Evolutionary conservation across 352 stramenopile genomes (phyloP).

Genomic region (Globisporangium radiosum): DNA sequence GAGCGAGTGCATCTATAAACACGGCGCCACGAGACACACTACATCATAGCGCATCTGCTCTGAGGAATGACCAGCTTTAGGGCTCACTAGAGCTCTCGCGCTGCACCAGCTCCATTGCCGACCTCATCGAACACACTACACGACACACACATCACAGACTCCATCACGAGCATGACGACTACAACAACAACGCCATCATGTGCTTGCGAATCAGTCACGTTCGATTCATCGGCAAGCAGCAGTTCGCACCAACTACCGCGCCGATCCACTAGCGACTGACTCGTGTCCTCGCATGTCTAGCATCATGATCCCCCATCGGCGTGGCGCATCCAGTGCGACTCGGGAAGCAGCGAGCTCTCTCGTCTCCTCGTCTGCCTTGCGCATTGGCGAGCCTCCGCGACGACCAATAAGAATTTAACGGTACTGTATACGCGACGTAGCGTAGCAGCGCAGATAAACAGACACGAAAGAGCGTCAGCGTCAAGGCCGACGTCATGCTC

Average conservation of each 20-base stretch:
- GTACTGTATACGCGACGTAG: constrained; percentile 26
- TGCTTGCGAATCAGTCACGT: constrained; percentile 55
- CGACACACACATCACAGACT: not conserved
- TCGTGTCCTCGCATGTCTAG: constrained; percentile 62
- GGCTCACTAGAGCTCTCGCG: too few species aligned
- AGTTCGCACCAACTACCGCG: not conserved
- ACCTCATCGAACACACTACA: not conserved
- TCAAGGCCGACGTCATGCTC: not conserved
- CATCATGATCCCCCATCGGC: constrained; percentile 25
- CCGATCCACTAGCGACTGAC: constrained; percentile 11
- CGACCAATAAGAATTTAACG: constrained; percentile 58
- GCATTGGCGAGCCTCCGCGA: constrained; percentile 13
- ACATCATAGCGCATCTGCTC: too few species aligned
- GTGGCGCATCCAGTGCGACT: constrained; percentile 5
- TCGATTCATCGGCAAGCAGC: constrained; percentile 25
- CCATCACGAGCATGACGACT: too few species aligned
- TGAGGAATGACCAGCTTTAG: too few species aligned
- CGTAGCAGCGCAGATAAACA: too few species aligned
- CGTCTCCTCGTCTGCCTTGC: not conserved
- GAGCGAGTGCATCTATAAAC: too few species aligned
- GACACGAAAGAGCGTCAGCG: not conserved
- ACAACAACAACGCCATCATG: not conserved
- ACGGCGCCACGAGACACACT: too few species aligned
- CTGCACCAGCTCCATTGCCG: too few species aligned
- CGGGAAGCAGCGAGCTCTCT: constrained; percentile 1